Base-by-base conservation (phyloP, 306 rosid species). In the Corylus heterophylla region DNA sequence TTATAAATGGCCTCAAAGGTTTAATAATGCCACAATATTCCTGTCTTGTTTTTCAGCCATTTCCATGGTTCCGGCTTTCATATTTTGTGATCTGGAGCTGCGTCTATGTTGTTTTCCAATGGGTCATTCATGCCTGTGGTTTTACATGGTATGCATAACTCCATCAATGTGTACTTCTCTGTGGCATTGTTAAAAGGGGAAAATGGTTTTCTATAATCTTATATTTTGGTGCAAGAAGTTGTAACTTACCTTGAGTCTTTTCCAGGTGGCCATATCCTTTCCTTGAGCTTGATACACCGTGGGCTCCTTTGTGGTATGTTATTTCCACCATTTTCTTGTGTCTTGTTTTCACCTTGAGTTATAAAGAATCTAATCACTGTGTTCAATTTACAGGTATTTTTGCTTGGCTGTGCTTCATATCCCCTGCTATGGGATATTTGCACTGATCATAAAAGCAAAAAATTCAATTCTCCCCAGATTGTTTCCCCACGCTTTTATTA, bases 181-280 rank as follows among this genome's bases (percentile, higher is more conserved):
- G 6, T 58, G 48, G 0, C 68, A 18, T 2, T 47, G 5, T 29
- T 31, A 42, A 25, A 18, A 20, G 50, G 20, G 29, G 4, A 66
- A 62, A 49, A 35, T 3, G 22, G 59, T 8, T 55, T 18, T 16
- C 20, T 64, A 55, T 66, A 14, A 16, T 16, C 62, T 35, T 25
- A 45, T 13, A 27, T 39, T 18, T 54, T 9, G 44, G 4, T 69
- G 13, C 14, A 63, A 51, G 55, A 74, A 54, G 14, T 48, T 39
- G 39, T 73, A 52, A 84, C 75, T 39, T 84, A 29, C 25, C 39
- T 66, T 47, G 77, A 54, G 12, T 42, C 55, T 79, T 55, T 56
- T 66, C 12, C 82, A 88, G 92, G 92, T 88, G 92, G 92, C 98
- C 98, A 3, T 94, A 94, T 84, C 96, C 98, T 54, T 94, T 94